Evolutionary conservation across 2,329 filamentous ascomycete genomes (phyloP).

Genomic region (Plectosphaerella plurivora): DNA sequence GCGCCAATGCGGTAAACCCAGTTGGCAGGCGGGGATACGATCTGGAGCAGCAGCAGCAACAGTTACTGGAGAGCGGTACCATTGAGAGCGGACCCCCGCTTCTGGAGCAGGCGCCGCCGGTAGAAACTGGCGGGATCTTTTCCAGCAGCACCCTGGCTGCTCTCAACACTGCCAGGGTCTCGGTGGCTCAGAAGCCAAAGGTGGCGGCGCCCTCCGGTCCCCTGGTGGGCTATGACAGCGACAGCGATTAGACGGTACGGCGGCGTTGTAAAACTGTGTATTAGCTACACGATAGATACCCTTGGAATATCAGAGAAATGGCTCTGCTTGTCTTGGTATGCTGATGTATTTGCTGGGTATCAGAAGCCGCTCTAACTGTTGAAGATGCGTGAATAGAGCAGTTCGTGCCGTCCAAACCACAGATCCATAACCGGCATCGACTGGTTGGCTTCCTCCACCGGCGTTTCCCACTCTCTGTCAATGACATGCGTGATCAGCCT

Average conservation of each 20-base stretch:
- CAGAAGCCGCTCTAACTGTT: constrained; percentile 56
- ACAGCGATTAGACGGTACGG: constrained; percentile 50
- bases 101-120: constrained; percentile 16
- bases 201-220: constrained; percentile 57
- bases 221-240: constrained; percentile 84
- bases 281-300: constrained; percentile 1
- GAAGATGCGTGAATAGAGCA: constrained; percentile 81
- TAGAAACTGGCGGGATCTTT: constrained; percentile 63
- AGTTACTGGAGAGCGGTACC: constrained; percentile 53
- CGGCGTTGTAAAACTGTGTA: neutral
- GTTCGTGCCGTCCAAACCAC: constrained; percentile 78
- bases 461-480: constrained; percentile 52
- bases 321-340: too few relatives aligned
- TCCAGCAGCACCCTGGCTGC: constrained; percentile 79
- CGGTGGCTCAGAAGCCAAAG: constrained; percentile 47
- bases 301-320: too few relatives aligned
- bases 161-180: constrained; percentile 55
- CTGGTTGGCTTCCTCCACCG: constrained; percentile 66
- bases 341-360: constrained; percentile 4
- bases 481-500: constrained; percentile 53
- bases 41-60: constrained; percentile 55
- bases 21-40: constrained; percentile 55
- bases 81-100: constrained; percentile 23
- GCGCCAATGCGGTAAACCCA: constrained; percentile 63
- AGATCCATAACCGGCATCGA: constrained; percentile 74